Evolutionary conservation across 257 asterid species (phyloP), one percentile per base, ranked within the genome.

Genomic region (Primulina eburnea): DNA sequence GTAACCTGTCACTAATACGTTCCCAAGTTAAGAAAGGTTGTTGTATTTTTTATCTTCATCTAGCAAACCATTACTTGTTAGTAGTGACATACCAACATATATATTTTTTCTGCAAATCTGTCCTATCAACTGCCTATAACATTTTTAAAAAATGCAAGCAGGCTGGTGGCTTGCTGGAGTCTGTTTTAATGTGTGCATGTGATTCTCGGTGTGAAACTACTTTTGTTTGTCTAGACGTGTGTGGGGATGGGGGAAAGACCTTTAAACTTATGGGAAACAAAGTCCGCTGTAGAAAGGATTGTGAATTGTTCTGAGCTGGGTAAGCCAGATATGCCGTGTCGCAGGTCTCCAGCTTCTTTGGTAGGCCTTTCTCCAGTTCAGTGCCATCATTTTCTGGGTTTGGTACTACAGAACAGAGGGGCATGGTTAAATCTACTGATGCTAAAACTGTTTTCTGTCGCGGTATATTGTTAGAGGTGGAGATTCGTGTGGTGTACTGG

Each of bases 261-360:
- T 88, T 88, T 59, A 92, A 70, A 55, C 87, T 83, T 76, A 92
- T 84, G 80, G 90, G 91, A 76, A 75, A 82, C 11, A 77, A 65
- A 38, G 77, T 67, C 68, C 76, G 80, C 68, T 84, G 92, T 26
- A 88, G 84, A 72, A 83, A 87, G 72, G 88, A 76, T 65, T 77
- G 86, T 14, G 87, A 64, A 62, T 62, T 84, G 80, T 71, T 75
- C 71, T 78, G 87, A 10, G 61, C 35, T 26, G 85, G 78, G 55
- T 74, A 82, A 73, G 79, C 77, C 67, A 77, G 73, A 71, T 67
- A 73, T 58, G 82, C 70, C 21, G 68, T 62, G 61, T 78, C 87
- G 47, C 75, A 40, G 64, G 61, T 78, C 68, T 74, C 79, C 4
- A 78, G 21, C 21, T 50, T 16, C 57, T 50, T 60, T 2, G 87